Conservation (phyloP, 805 yeast species). For the Suhomyces kilbournensis region DNA sequence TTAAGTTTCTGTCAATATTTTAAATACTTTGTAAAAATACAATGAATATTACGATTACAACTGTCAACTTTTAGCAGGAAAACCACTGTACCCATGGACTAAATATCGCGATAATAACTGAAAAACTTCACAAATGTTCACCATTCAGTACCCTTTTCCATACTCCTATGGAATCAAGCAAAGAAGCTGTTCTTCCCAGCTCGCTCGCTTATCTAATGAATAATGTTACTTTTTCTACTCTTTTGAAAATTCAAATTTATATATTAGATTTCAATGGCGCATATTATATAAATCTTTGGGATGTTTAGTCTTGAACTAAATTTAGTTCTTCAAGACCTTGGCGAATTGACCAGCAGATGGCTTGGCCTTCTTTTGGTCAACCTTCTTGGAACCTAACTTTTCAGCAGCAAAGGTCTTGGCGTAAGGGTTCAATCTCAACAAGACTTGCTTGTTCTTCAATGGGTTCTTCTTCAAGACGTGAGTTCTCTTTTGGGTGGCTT, state of each 20-base stretch:
- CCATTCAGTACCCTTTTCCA: no score
- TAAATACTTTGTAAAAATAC: not conserved
- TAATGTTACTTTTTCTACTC: no score
- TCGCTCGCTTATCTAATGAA: no score
- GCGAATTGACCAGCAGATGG: constrained; percentile 73
- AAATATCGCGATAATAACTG: no score
- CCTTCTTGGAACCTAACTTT: constrained; percentile 84
- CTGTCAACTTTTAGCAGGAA: no score
- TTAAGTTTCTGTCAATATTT: not conserved
- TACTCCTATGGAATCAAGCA: no score
- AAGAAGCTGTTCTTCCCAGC: no score
- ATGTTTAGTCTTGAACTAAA: constrained; percentile 1
- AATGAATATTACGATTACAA: not conserved
- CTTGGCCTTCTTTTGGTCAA: constrained; percentile 55
- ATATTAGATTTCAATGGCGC: constrained; percentile 6
- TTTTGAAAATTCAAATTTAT: constrained; percentile 2
- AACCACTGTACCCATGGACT: no score
- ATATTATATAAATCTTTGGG: constrained; percentile 1
- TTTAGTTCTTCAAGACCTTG: constrained; percentile 56
- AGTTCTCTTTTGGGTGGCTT: constrained; percentile 94
- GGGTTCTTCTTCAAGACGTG: constrained; percentile 86
- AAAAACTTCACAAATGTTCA: no score
- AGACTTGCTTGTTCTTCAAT: constrained; percentile 97
- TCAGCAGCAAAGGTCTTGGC: constrained; percentile 94
- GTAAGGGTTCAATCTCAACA: constrained; percentile 98